Evolutionary conservation across 2,329 filamentous ascomycete species (phyloP).

Genomic region (Ambrosiella cleistominuta): DNA sequence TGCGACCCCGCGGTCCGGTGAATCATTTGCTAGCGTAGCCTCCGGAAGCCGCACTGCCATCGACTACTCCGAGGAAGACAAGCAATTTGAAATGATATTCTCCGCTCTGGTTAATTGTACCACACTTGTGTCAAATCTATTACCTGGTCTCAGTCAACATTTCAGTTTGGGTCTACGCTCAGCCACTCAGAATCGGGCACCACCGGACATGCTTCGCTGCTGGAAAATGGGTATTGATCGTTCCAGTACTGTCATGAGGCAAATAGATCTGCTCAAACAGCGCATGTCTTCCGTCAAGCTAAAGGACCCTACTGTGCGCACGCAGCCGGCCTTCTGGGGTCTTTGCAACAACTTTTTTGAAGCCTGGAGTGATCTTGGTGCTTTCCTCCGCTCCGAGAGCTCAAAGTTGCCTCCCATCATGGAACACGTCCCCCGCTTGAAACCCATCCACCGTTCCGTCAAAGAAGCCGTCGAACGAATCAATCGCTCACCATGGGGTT

Average conservation of each 20-base stretch:
- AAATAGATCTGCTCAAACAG: constrained; percentile 54
- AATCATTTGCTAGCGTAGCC: constrained; percentile 47
- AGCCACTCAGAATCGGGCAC: constrained; percentile 39
- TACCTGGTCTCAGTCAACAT: constrained; percentile 53
- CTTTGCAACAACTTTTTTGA: constrained; percentile 60
- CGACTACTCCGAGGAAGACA: constrained; percentile 60
- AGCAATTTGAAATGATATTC: constrained; percentile 68
- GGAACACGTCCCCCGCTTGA: constrained; percentile 57
- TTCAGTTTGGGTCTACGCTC: constrained; percentile 46
- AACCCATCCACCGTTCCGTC: constrained; percentile 65
- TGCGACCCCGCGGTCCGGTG: constrained; percentile 65
- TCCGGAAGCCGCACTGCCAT: constrained; percentile 33
- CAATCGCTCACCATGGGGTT: constrained; percentile 38
- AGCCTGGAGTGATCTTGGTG: constrained; percentile 50
- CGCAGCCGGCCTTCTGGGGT: constrained; percentile 43
- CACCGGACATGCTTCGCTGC: constrained; percentile 39
- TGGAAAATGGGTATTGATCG: constrained; percentile 57
- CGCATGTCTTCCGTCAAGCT: constrained; percentile 66
- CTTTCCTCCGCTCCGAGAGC: constrained; percentile 34
- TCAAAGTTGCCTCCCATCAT: constrained; percentile 35
- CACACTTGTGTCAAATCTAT: constrained; percentile 51
- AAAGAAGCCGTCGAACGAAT: constrained; percentile 66
- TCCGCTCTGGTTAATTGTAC: constrained; percentile 56
- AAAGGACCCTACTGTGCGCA: constrained; percentile 62
- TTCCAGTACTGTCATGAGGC: constrained; percentile 51